Percentiles rank a stretch among this genome's conserved stretches.
These are phyloP conservation scores for Zelonia costaricensis DNA, from an alignment of 208 protist genomes.

Conservation along the genomic window DNA sequence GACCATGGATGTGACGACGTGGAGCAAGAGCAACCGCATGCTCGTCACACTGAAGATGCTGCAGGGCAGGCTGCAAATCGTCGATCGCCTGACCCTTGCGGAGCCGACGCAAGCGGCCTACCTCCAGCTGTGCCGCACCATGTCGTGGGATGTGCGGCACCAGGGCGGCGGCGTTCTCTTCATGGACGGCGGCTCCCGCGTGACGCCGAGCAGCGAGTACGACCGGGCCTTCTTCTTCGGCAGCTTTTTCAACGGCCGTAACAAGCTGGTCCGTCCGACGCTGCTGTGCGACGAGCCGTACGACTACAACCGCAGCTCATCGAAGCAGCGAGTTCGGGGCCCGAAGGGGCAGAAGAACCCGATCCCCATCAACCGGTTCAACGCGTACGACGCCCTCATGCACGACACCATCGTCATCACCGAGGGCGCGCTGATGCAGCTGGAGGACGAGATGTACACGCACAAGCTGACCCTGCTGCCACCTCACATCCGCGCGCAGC, in stretches of 20 bases:
- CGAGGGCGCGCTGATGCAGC: conserved; percentile 85
- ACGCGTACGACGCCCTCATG: conserved; percentile 85
- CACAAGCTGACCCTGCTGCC: conserved; percentile 87
- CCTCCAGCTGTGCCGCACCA: conserved; percentile 74
- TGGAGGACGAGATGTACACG: conserved; percentile 87
- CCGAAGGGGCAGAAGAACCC: conserved; percentile 92
- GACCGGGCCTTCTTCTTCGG: conserved; percentile 90
- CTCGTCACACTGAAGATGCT: conserved; percentile 88
- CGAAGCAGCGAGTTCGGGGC: conserved; percentile 73
- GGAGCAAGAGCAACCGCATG: conserved; percentile 90
- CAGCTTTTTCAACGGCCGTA: conserved; percentile 91
- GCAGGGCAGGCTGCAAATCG: conserved; percentile 87
- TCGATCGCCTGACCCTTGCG: conserved; percentile 71
- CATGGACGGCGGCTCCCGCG: conserved; percentile 89
- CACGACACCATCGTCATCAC: conserved; percentile 89
- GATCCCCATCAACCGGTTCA: conserved; percentile 92
- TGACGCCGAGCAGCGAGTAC: conserved; percentile 87
- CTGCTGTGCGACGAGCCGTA: conserved; percentile 88
- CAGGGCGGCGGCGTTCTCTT: conserved; percentile 88
- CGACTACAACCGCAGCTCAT: conserved; percentile 79
- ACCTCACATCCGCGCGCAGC: conserved; percentile 88
- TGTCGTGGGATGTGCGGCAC: conserved; percentile 91
- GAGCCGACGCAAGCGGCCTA: conserved; percentile 87
- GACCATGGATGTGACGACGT: conserved; percentile 84
- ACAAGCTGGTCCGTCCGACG: conserved; percentile 89